Percentiles rank a stretch among this genome's conserved stretches.
These are phyloP conservation scores for Picochlorum sp. DNA, from an alignment of 139 green algal genomes.

Conservation along the genomic window DNA sequence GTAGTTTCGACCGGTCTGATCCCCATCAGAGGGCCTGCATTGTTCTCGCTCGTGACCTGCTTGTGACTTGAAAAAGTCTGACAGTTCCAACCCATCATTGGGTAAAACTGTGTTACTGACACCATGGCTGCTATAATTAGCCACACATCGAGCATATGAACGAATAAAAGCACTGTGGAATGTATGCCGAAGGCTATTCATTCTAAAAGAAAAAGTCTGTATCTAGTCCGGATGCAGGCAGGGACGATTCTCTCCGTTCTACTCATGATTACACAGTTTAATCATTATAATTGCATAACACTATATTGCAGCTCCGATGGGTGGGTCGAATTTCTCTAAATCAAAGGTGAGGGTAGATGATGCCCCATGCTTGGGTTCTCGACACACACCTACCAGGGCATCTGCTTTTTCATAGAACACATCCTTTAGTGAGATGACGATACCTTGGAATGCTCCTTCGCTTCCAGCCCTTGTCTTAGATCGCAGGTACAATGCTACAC, in stretches of 20 bases:
- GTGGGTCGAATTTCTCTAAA: conserved; percentile 40
- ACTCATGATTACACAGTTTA: not conserved
- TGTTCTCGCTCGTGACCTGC: not conserved
- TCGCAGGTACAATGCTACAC: conserved; percentile 86
- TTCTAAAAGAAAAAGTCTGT: no score
- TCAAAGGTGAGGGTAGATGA: conserved; percentile 73
- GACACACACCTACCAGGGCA: conserved; percentile 79
- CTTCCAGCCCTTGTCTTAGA: conserved; percentile 42
- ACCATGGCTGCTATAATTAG: not conserved
- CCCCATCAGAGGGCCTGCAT: not conserved
- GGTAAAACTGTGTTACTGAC: not conserved
- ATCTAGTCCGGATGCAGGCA: no score
- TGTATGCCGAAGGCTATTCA: no score
- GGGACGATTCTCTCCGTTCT: no score
- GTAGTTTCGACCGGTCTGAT: conserved; percentile 10
- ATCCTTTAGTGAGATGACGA: conserved; percentile 95
- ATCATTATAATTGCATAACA: not conserved
- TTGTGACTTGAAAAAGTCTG: not conserved
- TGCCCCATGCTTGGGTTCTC: conserved; percentile 42
- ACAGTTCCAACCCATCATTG: conserved; percentile 4
- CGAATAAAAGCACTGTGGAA: no score
- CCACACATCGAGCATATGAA: no score
- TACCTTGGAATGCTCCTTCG: conserved; percentile 46
- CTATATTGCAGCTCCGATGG: not conserved
- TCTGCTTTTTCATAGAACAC: conserved; percentile 95